These are phyloP conservation scores for Fagopyrum homotropicum DNA, from an alignment of 148 eudicot species.

Conservation along the genomic window DNA sequence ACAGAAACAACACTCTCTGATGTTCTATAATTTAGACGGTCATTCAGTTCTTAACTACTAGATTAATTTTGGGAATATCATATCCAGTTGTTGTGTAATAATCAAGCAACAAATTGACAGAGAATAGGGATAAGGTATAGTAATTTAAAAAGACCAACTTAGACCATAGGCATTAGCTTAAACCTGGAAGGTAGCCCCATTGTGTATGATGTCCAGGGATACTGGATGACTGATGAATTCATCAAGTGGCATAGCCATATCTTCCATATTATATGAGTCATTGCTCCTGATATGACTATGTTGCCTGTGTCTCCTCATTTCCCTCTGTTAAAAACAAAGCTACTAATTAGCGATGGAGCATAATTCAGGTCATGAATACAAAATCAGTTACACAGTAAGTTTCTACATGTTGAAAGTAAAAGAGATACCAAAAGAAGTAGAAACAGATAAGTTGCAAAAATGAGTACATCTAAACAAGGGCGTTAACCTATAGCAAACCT, in stretches of 20 bases:
- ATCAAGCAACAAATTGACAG: background rate
- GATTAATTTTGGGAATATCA: background rate
- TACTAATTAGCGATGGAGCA: slow-evolving; percentile 7
- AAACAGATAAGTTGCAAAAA: too few species aligned
- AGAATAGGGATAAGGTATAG: background rate
- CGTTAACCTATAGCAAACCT: too few species aligned
- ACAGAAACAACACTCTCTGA: background rate
- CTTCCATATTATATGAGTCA: slow-evolving; percentile 69
- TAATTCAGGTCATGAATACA: background rate
- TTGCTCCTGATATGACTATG: slow-evolving; percentile 24
- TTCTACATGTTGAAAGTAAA: background rate
- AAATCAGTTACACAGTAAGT: background rate
- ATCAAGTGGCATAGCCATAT: slow-evolving; percentile 75
- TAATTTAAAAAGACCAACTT: slow-evolving; percentile 5
- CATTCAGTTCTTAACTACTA: background rate
- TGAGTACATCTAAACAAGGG: too few species aligned
- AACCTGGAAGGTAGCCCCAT: slow-evolving; percentile 99
- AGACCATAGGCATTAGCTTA: background rate
- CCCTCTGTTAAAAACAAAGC: slow-evolving; percentile 49
- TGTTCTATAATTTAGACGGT: background rate
- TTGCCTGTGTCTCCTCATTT: slow-evolving; percentile 38
- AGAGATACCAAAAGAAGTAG: too few species aligned
- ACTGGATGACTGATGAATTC: slow-evolving; percentile 71
- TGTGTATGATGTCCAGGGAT: slow-evolving; percentile 78
- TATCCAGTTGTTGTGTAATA: background rate